Conservation (phyloP, 1,284 basidiomycete species). For the Erythrobasidium hasegawianum region DNA sequence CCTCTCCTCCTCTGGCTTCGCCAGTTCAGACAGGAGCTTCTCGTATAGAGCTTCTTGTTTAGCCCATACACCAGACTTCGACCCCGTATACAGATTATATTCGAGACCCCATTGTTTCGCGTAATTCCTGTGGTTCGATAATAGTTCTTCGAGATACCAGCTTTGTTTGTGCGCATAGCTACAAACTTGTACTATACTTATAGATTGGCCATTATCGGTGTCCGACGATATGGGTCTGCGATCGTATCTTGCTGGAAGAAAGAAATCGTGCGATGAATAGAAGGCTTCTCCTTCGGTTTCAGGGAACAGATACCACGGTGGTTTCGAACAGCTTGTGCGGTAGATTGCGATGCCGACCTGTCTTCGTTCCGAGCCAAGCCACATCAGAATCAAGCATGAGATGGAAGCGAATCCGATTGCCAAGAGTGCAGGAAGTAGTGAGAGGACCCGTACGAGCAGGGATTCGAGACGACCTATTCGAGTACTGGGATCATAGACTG, state of each 20-base stretch:
- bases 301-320: constrained; percentile 11
- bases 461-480: background rate
- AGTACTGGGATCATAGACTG: background rate
- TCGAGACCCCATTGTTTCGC: background rate
- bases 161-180: background rate
- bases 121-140: constrained; percentile 2
- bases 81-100: constrained; percentile 5
- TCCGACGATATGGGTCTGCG: background rate
- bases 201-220: background rate
- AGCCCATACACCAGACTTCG: background rate
- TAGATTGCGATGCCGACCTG: background rate
- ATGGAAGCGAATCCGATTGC: background rate
- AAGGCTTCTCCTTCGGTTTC: background rate
- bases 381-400: background rate
- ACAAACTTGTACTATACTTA: constrained; percentile 4
- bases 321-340: background rate
- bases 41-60: constrained; percentile 2
- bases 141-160: constrained; percentile 1
- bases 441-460: background rate
- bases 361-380: background rate
- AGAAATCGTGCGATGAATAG: background rate
- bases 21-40: constrained; percentile 2
- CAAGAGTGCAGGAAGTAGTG: background rate
- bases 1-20: background rate
- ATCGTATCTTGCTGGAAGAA: background rate